Evolutionary conservation across 2,329 filamentous ascomycete species (phyloP).

Genomic region (Ilyonectria robusta): DNA sequence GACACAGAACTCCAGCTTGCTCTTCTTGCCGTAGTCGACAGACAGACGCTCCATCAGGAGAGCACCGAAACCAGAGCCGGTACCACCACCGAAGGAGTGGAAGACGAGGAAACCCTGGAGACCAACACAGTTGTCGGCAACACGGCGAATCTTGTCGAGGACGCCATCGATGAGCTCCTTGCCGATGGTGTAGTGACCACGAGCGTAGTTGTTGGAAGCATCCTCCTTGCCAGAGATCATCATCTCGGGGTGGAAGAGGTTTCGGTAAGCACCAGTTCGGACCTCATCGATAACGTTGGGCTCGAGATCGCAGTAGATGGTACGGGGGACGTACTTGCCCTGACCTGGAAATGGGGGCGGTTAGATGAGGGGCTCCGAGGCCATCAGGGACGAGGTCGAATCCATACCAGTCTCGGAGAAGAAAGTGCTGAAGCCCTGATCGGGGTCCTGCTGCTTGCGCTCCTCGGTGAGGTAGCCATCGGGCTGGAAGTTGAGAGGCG

Average conservation of each 20-base stretch:
- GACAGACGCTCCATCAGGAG: conserved; percentile 99
- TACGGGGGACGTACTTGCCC: conserved; percentile 98
- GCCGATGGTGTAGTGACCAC: conserved; percentile 99
- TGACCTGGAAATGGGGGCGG: conserved; percentile 72
- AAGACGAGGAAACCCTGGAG: conserved; percentile 99
- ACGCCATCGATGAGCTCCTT: conserved; percentile 99
- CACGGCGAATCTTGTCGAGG: conserved; percentile 96
- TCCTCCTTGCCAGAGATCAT: conserved; percentile 99
- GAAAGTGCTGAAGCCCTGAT: conserved; percentile 99
- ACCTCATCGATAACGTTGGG: conserved; percentile 99
- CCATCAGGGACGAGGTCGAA: conserved; percentile 12
- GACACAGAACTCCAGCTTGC: conserved; percentile 99
- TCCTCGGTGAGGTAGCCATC: conserved; percentile 99
- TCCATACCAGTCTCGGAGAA: conserved; percentile 97
- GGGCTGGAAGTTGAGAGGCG: conserved; percentile 70
- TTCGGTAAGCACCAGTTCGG: conserved; percentile 95
- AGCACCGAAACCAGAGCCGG: conserved; percentile 97
- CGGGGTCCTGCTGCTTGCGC: conserved; percentile 92
- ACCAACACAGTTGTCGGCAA: conserved; percentile 97
- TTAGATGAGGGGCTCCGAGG: conserved; percentile 36
- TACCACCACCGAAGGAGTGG: conserved; percentile 99
- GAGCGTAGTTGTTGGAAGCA: conserved; percentile 99
- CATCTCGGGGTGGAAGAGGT: conserved; percentile 98
- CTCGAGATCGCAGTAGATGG: conserved; percentile 99
- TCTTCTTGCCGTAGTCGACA: conserved; percentile 99